These are phyloP conservation scores for Plantago lanceolata DNA, from an alignment of 305 asterid genomes.

Conservation along the genomic window DNA sequence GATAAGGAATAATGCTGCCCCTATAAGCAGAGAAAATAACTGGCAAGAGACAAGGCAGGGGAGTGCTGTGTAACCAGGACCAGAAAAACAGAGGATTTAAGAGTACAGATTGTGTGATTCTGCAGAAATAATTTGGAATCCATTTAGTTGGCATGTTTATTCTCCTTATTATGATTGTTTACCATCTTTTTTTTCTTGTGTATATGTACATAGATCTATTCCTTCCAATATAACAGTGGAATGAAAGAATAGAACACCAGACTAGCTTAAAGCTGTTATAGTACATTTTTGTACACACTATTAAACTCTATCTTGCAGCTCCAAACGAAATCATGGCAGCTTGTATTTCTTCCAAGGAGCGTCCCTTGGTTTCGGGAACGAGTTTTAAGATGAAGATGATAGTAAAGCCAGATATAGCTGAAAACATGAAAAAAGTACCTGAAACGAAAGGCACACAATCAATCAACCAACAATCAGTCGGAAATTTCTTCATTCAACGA, in stretches of 20 bases:
- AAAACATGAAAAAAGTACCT: slow-evolving; percentile 62
- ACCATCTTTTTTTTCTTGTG: background rate
- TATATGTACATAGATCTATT: too few species aligned
- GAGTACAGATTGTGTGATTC: too few species aligned
- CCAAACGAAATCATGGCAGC: slow-evolving; percentile 43
- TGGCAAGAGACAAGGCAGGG: too few species aligned
- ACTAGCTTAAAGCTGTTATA: background rate
- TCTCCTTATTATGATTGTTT: background rate
- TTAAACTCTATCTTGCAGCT: slow-evolving; percentile 12
- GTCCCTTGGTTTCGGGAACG: slow-evolving; percentile 67
- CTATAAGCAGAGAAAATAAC: too few species aligned
- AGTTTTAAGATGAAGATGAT: slow-evolving; percentile 40
- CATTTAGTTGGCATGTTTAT: too few species aligned
- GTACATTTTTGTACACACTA: background rate
- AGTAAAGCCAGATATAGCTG: slow-evolving; percentile 40
- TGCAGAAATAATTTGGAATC: too few species aligned
- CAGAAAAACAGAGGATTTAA: too few species aligned
- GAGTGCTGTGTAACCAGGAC: too few species aligned
- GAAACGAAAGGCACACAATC: slow-evolving; percentile 12
- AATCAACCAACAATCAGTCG: background rate
- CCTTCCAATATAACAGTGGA: too few species aligned
- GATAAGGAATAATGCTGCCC: too few species aligned
- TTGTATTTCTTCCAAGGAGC: slow-evolving; percentile 64
- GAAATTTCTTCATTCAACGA: background rate
- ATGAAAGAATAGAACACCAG: background rate